Percentiles rank a stretch among this genome's conserved stretches.
phyloP scores from a whole-genome alignment of 2,329 filamentous ascomycete species.

The Aschersonia sp. region DNA sequence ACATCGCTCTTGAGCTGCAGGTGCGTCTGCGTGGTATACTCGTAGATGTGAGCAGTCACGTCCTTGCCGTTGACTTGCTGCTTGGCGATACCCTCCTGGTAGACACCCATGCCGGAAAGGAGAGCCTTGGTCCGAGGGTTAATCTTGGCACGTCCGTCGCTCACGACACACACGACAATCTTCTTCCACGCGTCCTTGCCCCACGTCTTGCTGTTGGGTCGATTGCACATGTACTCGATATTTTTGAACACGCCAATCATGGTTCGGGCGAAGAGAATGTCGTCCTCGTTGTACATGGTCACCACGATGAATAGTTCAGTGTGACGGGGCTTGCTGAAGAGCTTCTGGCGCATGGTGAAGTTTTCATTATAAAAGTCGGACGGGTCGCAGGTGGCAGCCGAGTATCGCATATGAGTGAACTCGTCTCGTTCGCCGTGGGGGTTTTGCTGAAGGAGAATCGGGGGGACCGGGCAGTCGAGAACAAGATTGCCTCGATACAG shows the following conservation, averaged over 20 bases:
- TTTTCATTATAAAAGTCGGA: slow-evolving; percentile 75
- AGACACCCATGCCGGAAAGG: slow-evolving; percentile 85
- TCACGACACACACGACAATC: slow-evolving; percentile 96
- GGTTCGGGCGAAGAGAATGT: slow-evolving; percentile 86
- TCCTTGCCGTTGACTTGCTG: slow-evolving; percentile 95
- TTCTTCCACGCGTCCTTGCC: slow-evolving; percentile 99
- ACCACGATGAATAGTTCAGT: slow-evolving; percentile 94
- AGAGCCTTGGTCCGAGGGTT: slow-evolving; percentile 82
- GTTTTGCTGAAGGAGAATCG: slow-evolving; percentile 72
- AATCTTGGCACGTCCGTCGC: slow-evolving; percentile 93
- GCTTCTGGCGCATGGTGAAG: slow-evolving; percentile 79
- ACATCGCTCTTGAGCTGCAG: slow-evolving; percentile 82
- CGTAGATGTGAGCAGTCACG: slow-evolving; percentile 95
- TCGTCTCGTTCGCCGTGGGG: slow-evolving; percentile 88
- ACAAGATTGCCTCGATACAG: slow-evolving; percentile 94
- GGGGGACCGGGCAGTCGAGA: slow-evolving; percentile 89
- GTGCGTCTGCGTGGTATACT: slow-evolving; percentile 79
- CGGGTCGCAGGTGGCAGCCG: slow-evolving; percentile 88
- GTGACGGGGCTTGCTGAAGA: slow-evolving; percentile 84
- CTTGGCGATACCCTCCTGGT: slow-evolving; percentile 97
- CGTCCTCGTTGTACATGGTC: slow-evolving; percentile 99
- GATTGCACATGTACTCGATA: slow-evolving; percentile 93
- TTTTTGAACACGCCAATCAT: slow-evolving; percentile 98
- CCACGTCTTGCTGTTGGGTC: slow-evolving; percentile 92
- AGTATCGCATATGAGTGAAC: slow-evolving; percentile 84